Conservation (phyloP, 2,329 filamentous ascomycete species). For the Colletotrichum sp. region DNA sequence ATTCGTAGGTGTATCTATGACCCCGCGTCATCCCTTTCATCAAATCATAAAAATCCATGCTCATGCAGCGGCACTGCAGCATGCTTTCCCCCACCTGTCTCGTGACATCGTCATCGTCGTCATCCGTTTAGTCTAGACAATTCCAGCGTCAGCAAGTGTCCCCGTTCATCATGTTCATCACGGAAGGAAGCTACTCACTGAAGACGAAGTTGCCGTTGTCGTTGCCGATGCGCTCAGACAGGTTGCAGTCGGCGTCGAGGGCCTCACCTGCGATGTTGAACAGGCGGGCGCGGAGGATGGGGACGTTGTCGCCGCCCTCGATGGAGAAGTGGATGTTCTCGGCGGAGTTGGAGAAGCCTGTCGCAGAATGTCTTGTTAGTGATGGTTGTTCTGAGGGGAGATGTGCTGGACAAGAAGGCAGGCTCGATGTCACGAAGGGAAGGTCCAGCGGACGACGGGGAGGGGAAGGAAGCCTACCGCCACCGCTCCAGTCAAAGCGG, state of each 20-base stretch:
- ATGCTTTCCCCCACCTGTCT: neutral
- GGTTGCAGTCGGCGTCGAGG: conserved; percentile 53
- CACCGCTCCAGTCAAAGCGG: conserved; percentile 48
- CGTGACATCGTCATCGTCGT: neutral
- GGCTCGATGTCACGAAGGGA: neutral
- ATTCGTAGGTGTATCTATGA: neutral
- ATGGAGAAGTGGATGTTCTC: conserved; percentile 49
- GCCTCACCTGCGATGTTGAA: conserved; percentile 44
- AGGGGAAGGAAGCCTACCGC: conserved; percentile 20
- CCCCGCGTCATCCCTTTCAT: neutral
- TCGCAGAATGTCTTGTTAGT: neutral
- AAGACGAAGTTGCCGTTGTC: conserved; percentile 49
- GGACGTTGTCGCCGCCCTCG: conserved; percentile 53
- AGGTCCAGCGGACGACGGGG: neutral
- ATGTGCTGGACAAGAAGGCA: neutral
- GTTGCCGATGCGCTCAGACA: conserved; percentile 59
- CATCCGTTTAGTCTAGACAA: neutral
- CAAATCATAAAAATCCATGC: neutral
- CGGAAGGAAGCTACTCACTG: neutral
- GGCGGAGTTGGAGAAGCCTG: conserved; percentile 50
- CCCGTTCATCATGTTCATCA: no score
- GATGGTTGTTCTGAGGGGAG: neutral
- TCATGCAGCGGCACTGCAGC: neutral
- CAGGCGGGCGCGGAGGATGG: conserved; percentile 57
- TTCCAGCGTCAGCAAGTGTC: neutral